These are phyloP conservation scores for Isatis lusitanica DNA, from an alignment of 441 rosid species.

Conservation along the genomic window DNA sequence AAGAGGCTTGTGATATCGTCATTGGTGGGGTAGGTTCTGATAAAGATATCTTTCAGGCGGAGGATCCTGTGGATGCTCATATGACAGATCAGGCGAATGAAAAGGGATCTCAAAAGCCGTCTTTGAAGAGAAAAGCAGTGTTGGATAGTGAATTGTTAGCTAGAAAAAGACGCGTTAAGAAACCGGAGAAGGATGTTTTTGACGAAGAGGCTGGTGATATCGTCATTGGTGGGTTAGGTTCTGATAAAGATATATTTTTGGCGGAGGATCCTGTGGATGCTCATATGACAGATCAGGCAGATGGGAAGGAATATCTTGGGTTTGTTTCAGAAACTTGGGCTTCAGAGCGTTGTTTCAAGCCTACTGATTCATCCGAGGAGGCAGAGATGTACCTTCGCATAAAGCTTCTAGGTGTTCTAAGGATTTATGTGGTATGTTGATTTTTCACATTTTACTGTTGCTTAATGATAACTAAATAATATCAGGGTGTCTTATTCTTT, in stretches of 20 bases:
- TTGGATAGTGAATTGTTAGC: constrained; percentile 35
- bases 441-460: neutral
- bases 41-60: constrained; percentile 37
- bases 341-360: constrained; percentile 41
- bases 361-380: constrained; percentile 48
- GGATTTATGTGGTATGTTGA: constrained; percentile 64
- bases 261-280: constrained; percentile 41
- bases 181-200: constrained; percentile 38
- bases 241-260: constrained; percentile 40
- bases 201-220: constrained; percentile 60
- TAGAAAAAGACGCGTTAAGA: constrained; percentile 45
- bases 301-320: constrained; percentile 50
- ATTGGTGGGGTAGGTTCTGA: constrained; percentile 56
- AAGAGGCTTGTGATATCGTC: constrained; percentile 59
- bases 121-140: constrained; percentile 57
- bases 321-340: constrained; percentile 71
- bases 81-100: constrained; percentile 36
- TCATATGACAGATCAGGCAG: constrained; percentile 42
- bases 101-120: constrained; percentile 32
- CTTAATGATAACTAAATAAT: neutral
- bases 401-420: constrained; percentile 79
- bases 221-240: constrained; percentile 58
- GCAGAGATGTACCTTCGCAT: constrained; percentile 63
- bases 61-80: constrained; percentile 38
- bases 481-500: constrained; percentile 1